Evolutionary conservation across 768 basidiomycete species (phyloP), one percentile per base, ranked within the genome.

Genomic region (Termitomyces titanicus): DNA sequence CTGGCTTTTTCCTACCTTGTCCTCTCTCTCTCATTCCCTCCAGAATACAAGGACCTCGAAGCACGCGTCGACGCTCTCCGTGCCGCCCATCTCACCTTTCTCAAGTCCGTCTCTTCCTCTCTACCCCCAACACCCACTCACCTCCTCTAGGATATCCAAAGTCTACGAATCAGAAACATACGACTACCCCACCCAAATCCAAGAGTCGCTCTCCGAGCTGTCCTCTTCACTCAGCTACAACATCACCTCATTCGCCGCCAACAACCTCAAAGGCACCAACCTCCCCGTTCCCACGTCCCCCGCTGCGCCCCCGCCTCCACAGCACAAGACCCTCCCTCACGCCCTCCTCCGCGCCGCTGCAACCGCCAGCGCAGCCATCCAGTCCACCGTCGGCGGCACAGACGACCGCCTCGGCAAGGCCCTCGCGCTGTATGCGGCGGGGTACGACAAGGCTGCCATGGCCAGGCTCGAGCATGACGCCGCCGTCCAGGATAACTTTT

Each of bases 31-130:
- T 17, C 15, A n/a, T 35, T 17, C 12, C 15, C 2, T 37, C 2
- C 75, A 92, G 96, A 99, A 70, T 99, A 98, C 80, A 94, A 88
- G 65, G 92, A 96, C 67, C 85, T 99, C 61, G 97, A 99, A 72
- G 79, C 86, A 44, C 88, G 93, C 53, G 97, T 98, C 38, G 97
- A 99, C 72, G 93, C 92, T 29, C 83, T 99, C 50, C 83, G 85
- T 61, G 74, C 80, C 43, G 88, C 92, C 5, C 94, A 96, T 66
- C 66, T 88, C 51, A 66, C 80, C 3, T 58, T 98, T 47, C 79
- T 95, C 72, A 97, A 88, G 92, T 90, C 60, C 52, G 82, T 20
- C 29, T 54, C 37, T 27, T 40, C 29, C 34, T 54, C 34, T 13
- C 34, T n/a, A 20, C 25, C 4, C 37, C 53, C 40, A 55, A 43